phyloP scores from a whole-genome alignment of 2,329 filamentous ascomycete species.

The Diaporthe ilicicola region DNA sequence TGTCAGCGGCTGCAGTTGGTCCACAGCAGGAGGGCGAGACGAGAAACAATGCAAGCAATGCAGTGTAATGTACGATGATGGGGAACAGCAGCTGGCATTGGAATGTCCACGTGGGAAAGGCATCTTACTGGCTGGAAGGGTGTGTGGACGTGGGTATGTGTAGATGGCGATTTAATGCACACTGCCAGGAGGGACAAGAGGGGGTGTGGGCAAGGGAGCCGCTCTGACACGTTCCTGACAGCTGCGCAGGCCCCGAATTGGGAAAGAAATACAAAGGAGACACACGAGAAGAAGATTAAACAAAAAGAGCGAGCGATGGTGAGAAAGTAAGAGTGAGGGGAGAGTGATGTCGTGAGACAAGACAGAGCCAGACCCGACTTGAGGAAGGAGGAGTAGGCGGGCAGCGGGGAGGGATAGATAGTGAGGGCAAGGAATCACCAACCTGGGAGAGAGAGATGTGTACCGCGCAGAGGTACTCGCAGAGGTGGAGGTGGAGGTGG shows the following conservation, averaged over 20 bases:
- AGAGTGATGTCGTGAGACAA: conserved; percentile 25
- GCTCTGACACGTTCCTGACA: conserved; percentile 22
- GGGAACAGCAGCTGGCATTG: conserved; percentile 28
- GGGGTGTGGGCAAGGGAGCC: background rate
- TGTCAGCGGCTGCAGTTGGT: conserved; percentile 32
- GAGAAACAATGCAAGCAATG: conserved; percentile 33
- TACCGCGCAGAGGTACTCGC: background rate
- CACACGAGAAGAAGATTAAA: conserved; percentile 23
- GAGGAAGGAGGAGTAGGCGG: conserved; percentile 11
- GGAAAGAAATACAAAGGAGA: conserved; percentile 26
- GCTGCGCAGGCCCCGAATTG: conserved; percentile 14
- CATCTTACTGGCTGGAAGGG: conserved; percentile 29
- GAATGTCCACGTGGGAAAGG: conserved; percentile 18
- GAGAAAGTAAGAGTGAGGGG: conserved; percentile 1
- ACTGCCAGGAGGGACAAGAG: conserved; percentile 26
- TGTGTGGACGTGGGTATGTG: conserved; percentile 10
- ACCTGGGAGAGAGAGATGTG: background rate
- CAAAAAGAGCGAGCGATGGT: conserved; percentile 2
- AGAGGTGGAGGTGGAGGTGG: background rate
- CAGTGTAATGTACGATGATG: conserved; percentile 31
- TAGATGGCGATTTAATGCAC: conserved; percentile 28
- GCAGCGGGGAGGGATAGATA: background rate
- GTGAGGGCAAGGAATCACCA: background rate
- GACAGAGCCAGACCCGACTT: conserved; percentile 5
- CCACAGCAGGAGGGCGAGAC: conserved; percentile 28